Evolutionary conservation across 176 grass and related monocot species (phyloP), one percentile per base, ranked within the genome.

Genomic region (Rhynchospora pubera): DNA sequence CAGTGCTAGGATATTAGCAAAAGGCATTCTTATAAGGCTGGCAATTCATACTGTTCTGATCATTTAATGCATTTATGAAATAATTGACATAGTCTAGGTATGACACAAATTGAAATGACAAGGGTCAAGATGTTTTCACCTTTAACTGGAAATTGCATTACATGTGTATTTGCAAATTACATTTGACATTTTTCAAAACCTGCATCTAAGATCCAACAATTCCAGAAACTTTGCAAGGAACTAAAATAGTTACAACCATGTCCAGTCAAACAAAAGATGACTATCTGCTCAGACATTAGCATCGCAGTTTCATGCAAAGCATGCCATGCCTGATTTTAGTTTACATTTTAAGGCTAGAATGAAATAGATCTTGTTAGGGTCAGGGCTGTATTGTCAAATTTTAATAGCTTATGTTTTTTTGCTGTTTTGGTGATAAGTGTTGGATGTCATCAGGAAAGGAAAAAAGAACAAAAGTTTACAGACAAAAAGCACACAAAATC

Each of bases 321-420:
- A 19, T 18, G 23, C 19, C 69, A 7, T 16, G 28, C 53, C 13
- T 76, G 23, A 55, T 76, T 53, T 28, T 53, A 53, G 21, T 75
- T 26, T 55, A 76, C 72, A 76, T 74, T 55, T 55, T 0, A 8
- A 47, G 22, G 10, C 30, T 55, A 77, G 24, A 77, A 56, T 34
- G 7, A 77, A 55, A 32, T 18, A 56, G 13, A 56, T 21, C 21
- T 53, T 30, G 71, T 76, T 28, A 76, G 12, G 48, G 21, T 76
- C 12, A 69, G 71, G 45, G 77, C 42, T 23, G 61, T 65, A 73
- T 84, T n/a, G 80, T 93, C 91, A 90, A 81, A 76, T 7, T 77
- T 63, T 39, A 63, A 77, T 62, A 7, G 0, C 16, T 45, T 62
- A 34, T 73, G 52, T 0, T 61, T 3, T 68, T 83, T 21, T 23